Evolutionary conservation across 495 filamentous ascomycete genomes (phyloP).

Genomic region (Geoglossum glabrum): DNA sequence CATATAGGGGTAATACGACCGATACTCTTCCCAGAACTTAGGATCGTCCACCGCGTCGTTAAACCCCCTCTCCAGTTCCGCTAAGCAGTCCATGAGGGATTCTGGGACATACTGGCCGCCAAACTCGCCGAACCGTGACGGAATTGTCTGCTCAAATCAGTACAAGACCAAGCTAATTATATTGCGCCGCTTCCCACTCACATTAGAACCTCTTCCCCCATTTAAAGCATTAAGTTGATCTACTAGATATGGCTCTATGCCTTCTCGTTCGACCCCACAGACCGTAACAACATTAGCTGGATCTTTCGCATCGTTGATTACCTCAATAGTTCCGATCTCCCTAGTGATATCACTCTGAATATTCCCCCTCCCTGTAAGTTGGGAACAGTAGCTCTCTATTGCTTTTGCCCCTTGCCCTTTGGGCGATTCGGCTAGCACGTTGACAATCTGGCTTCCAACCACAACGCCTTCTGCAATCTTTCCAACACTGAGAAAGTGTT

Average conservation of each 20-base stretch:
- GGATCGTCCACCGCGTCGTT: slow-evolving; percentile 66
- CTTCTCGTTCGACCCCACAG: slow-evolving; percentile 40
- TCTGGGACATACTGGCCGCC: slow-evolving; percentile 98
- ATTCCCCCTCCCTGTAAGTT: slow-evolving; percentile 47
- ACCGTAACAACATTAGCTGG: slow-evolving; percentile 31
- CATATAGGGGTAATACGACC: slow-evolving; percentile 95
- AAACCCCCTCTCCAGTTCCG: slow-evolving; percentile 83
- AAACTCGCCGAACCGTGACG: slow-evolving; percentile 85
- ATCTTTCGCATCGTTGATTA: slow-evolving; percentile 32
- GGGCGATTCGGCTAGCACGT: slow-evolving; percentile 47
- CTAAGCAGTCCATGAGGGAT: slow-evolving; percentile 89
- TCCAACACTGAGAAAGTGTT: slow-evolving; percentile 77
- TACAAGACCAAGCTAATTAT: background rate
- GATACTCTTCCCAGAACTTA: slow-evolving; percentile 91
- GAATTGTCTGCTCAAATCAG: slow-evolving; percentile 25
- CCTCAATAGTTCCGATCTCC: slow-evolving; percentile 45
- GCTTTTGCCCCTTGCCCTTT: slow-evolving; percentile 48
- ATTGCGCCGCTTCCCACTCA: slow-evolving; percentile 12
- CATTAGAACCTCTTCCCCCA: slow-evolving; percentile 24
- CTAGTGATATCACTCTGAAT: slow-evolving; percentile 24
- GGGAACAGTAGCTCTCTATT: slow-evolving; percentile 70
- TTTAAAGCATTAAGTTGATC: slow-evolving; percentile 59
- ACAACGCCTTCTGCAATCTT: slow-evolving; percentile 82
- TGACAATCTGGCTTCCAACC: slow-evolving; percentile 91
- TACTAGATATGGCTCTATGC: slow-evolving; percentile 36